Base-by-base conservation (phyloP, 495 filamentous ascomycete species). In the Aspergillus ellipticus region DNA sequence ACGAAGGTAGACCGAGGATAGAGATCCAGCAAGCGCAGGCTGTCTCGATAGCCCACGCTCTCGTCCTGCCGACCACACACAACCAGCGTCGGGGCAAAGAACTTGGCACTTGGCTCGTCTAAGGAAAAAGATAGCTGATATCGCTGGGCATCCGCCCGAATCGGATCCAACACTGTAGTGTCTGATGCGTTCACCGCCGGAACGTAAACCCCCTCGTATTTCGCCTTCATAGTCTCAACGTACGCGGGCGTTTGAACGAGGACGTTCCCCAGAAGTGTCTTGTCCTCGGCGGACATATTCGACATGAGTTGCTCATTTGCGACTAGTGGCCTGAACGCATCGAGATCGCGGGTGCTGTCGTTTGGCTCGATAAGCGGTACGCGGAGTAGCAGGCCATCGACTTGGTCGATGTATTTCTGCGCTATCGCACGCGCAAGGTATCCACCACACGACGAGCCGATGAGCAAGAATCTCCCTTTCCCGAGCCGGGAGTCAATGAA, bases 401-500 rank as follows among this genome's bases (percentile, higher is more conserved):
- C 62, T 53, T 67, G 66, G 1, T 58, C 51, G 9, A 24, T 49
- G 17, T 69, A 69, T 49, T 65, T 67, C 41, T 62, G 66, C 29
- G 64, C 66, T 42, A 69, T 52, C 7, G 66, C 64, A 42, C 66
- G 64, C 3, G 66, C 66, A 29, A 69, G 62, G 28, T 69, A 69
- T 13, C 57, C 66, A 7, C 66, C 66, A 49, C 64, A 66, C 48
- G 66, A 69, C 29, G 66, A 62, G 53, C 66, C 66, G 42, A 63
- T 46, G 42, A 69, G 45, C 28, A 67, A 41, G 55, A 69, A 69
- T 47, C 41, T 61, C 37, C 61, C 59, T 1, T 21, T 60, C 33
- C 64, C 61, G 49, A 69, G 50, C 54, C 64, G 59, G 31, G 61
- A 56, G 58, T 69, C 66, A 55, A 69, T 63, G 55, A 69, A 69